Evolutionary conservation across 352 stramenopile genomes (phyloP).

Genomic region (Phytophthora agathidicida): DNA sequence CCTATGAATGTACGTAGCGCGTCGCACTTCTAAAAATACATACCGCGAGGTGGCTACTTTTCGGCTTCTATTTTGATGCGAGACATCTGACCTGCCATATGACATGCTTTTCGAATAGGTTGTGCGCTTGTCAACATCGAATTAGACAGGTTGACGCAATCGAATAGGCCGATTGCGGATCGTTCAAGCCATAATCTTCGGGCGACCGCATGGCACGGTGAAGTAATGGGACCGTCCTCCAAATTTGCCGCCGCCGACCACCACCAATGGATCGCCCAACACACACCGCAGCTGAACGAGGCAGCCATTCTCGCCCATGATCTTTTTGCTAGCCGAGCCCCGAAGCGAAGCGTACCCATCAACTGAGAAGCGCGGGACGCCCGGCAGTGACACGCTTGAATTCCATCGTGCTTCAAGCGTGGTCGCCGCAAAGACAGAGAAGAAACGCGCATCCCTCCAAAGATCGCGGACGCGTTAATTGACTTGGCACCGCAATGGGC

Average conservation of each 20-base stretch:
- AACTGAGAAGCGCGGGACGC: slow-evolving; percentile 18
- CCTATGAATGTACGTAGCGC: slow-evolving; percentile 2
- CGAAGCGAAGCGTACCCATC: slow-evolving; percentile 18
- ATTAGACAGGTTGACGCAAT: slow-evolving; percentile 10
- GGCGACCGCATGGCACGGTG: slow-evolving; percentile 15
- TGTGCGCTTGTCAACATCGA: neutral
- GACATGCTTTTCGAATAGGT: too few species aligned
- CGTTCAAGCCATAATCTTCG: slow-evolving; percentile 10
- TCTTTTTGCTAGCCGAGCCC: slow-evolving; percentile 26
- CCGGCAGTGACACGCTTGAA: slow-evolving; percentile 10
- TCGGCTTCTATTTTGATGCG: neutral
- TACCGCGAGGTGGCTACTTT: slow-evolving; percentile 13
- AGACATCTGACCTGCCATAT: too few species aligned
- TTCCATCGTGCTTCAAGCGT: slow-evolving; percentile 13
- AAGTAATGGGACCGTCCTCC: slow-evolving; percentile 6
- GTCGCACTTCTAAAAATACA: slow-evolving; percentile 27
- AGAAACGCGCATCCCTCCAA: too few species aligned
- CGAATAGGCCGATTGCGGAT: slow-evolving; percentile 21
- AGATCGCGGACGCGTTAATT: too few species aligned
- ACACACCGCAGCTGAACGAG: slow-evolving; percentile 14
- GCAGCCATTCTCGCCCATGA: slow-evolving; percentile 22
- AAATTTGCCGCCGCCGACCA: neutral
- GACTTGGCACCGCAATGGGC: too few species aligned
- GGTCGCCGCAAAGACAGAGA: slow-evolving; percentile 7
- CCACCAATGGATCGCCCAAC: slow-evolving; percentile 22